Percentiles rank a stretch among this genome's conserved stretches.
These are phyloP conservation scores for Cokeromyces recurvatus DNA, from an alignment of 371 early-diverging fungal species.

Conservation along the genomic window DNA sequence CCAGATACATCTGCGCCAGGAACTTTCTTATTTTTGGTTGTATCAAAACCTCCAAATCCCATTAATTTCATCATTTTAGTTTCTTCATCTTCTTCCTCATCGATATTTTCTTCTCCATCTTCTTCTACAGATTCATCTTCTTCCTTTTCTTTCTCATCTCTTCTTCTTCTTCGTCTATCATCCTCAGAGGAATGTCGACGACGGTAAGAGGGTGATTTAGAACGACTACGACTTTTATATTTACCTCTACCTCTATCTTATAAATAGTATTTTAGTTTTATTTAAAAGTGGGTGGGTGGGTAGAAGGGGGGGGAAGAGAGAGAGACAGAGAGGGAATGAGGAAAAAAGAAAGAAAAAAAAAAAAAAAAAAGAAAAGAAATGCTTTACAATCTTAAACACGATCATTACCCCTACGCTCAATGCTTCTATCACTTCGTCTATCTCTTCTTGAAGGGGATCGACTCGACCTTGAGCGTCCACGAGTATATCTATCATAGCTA, in stretches of 20 bases:
- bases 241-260: no score
- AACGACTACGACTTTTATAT: conserved; percentile 10
- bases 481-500: background rate
- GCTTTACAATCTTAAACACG: no score
- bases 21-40: conserved; percentile 80
- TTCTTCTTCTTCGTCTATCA: background rate
- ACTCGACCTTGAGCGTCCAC: background rate
- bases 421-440: conserved; percentile 10
- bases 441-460: conserved; percentile 10
- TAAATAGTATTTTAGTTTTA: no score
- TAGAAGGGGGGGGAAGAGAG: no score
- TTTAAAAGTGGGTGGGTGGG: no score
- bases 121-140: background rate
- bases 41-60: conserved; percentile 88
- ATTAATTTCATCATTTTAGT: conserved; percentile 59
- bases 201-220: conserved; percentile 1
- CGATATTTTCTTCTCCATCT: conserved; percentile 17
- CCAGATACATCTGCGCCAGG: conserved; percentile 63
- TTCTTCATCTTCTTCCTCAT: conserved; percentile 39
- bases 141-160: conserved; percentile 6
- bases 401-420: no score
- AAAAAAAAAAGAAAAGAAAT: no score
- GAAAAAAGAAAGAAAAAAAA: no score
- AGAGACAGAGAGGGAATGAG: no score
- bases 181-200: conserved; percentile 4